Percentiles rank a stretch among this genome's conserved stretches.
Evolutionary conservation across 2,329 filamentous ascomycete genomes (phyloP).

Genomic region (Alternaria solani): DNA sequence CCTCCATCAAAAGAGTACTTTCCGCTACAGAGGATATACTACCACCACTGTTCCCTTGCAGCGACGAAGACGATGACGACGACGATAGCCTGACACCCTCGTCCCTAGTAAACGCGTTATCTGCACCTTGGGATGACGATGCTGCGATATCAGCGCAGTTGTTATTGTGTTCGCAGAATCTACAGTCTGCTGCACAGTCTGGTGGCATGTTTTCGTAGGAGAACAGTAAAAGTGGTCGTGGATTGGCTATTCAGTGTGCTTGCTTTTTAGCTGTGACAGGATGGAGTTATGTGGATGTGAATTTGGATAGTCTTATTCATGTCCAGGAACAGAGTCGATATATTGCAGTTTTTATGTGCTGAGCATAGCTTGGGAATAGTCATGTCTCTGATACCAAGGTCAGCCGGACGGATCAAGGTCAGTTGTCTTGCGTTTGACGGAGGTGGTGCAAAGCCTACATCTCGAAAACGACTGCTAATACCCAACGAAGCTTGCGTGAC

Average conservation of each 20-base stretch:
- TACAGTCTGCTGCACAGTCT: background rate
- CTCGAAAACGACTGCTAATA: rapidly evolving
- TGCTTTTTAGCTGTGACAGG: background rate
- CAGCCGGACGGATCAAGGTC: background rate
- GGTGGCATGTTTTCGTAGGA: background rate
- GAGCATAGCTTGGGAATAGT: background rate
- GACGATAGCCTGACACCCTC: background rate
- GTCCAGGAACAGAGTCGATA: background rate
- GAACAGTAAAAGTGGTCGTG: background rate
- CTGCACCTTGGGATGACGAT: background rate
- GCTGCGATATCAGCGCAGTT: too few species aligned
- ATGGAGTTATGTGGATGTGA: background rate
- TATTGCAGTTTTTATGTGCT: background rate
- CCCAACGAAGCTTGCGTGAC: background rate
- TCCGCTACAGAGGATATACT: background rate
- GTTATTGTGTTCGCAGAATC: background rate
- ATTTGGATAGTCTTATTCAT: background rate
- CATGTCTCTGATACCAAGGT: background rate
- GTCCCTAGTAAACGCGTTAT: rapidly evolving
- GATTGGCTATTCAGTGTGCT: background rate
- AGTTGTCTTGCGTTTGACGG: background rate
- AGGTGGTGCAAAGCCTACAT: background rate
- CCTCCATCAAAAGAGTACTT: background rate
- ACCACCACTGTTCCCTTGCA: rapidly evolving
- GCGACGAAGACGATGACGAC: background rate